Evolutionary conservation across 1,284 basidiomycete species (phyloP), one percentile per base, ranked within the genome.

Genomic region (Cryptococcus sp.): DNA sequence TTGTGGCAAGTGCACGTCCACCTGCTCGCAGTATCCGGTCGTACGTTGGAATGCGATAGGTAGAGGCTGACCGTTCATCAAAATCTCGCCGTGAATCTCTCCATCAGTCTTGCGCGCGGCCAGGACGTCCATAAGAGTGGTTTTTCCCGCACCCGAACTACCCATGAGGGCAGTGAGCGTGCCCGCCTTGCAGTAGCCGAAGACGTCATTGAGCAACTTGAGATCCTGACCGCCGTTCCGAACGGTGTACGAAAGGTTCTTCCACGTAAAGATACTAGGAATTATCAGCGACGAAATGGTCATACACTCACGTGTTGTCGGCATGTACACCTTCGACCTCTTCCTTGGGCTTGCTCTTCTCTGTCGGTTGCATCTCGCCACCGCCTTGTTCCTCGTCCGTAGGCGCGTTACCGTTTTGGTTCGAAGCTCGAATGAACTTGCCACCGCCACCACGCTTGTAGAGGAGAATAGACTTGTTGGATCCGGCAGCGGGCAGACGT

Each of bases 31-130:
- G 71, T 77, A 81, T 3, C 81, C 82, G 2, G 81, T 81, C 16
- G 79, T 80, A 15, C 82, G 75, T 66, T 82, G 81, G 76, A 83
- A 84, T n/a, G 79, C 77, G 16, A 76, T 64, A n/a, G 78, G 79
- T 1, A 81, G 77, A 1, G 72, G 58, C 46, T 75, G 65, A 38
- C 82, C 82, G 49, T 82, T 79, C 61, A 83, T 80, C 16, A 80
- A 60, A 13, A 82, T 73, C 35, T 81, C 78, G 16, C 82, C 77
- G 25, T 72, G 70, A 50, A 71, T 66, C 44, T 67, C 68, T 31
- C 74, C 76, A 35, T 73, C 68, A 16, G 67, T 67, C 60, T 80
- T 78, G 23, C 81, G 69, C 38, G 75, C 73, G 3, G 81, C 80
- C n/a, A 82, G 71, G 2, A 80, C 80, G 57, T 82, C 79, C 64